Evolutionary conservation across 2,329 filamentous ascomycete genomes (phyloP).

Genomic region (Tolypocladium ophioglossoides): DNA sequence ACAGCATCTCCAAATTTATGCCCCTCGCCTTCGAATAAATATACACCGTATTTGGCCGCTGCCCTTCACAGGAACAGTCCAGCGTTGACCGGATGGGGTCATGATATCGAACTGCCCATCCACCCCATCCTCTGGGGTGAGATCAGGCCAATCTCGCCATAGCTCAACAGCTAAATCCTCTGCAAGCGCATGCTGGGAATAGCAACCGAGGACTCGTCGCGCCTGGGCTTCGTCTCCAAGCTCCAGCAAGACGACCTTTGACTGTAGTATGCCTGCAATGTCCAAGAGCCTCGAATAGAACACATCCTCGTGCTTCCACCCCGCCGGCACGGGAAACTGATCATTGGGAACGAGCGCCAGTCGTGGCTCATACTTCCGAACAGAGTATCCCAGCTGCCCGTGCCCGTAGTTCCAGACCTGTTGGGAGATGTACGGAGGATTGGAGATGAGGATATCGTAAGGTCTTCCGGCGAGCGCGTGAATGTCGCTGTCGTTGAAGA

Average conservation of each 20-base stretch:
- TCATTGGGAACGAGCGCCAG: slow-evolving; percentile 58
- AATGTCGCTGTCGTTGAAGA: slow-evolving; percentile 35
- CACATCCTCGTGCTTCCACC: slow-evolving; percentile 32
- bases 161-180: slow-evolving; percentile 42
- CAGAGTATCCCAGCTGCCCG: slow-evolving; percentile 53
- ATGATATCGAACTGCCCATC: slow-evolving; percentile 12
- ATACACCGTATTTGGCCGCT: slow-evolving; percentile 38
- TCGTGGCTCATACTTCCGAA: slow-evolving; percentile 71
- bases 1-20: not conserved
- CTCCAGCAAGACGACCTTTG: slow-evolving; percentile 56
- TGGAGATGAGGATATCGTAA: slow-evolving; percentile 66
- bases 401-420: slow-evolving; percentile 26
- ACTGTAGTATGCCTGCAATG: slow-evolving; percentile 35
- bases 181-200: slow-evolving; percentile 17
- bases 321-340: slow-evolving; percentile 15
- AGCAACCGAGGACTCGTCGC: slow-evolving; percentile 45
- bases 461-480: slow-evolving; percentile 8
- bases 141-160: slow-evolving; percentile 59
- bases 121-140: slow-evolving; percentile 18
- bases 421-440: slow-evolving; percentile 82
- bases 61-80: slow-evolving; percentile 29
- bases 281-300: slow-evolving; percentile 61
- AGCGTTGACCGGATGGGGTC: slow-evolving; percentile 3
- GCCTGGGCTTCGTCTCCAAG: slow-evolving; percentile 63
- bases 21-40: slow-evolving; percentile 5